These are phyloP conservation scores for Colletotrichum truncatum DNA, from an alignment of 2,329 filamentous ascomycete species.

Conservation along the genomic window DNA sequence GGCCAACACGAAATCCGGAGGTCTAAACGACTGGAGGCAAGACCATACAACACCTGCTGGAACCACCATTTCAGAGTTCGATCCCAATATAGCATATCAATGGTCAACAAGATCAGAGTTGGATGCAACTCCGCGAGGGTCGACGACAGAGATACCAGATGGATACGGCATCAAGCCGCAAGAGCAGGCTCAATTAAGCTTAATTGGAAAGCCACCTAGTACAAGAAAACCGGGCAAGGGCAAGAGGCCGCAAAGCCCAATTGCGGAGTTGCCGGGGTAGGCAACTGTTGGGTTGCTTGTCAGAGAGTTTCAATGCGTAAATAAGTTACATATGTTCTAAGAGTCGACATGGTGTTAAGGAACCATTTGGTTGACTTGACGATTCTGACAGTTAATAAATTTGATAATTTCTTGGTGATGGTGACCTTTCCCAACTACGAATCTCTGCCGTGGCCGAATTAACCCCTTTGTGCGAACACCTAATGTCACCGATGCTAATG, in stretches of 20 bases:
- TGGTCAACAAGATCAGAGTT: conserved; percentile 36
- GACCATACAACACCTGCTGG: neutral
- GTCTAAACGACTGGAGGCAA: neutral
- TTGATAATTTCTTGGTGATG: no score
- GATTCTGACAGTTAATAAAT: no score
- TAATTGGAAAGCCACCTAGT: neutral
- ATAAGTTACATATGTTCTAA: no score
- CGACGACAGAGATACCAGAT: neutral
- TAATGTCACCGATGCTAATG: no score
- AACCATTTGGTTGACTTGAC: no score
- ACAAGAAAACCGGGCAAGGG: neutral
- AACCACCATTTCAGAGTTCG: conserved; percentile 31
- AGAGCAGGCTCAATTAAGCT: neutral
- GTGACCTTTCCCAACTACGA: no score
- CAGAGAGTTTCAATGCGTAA: neutral
- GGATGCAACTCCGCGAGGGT: neutral
- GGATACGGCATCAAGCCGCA: neutral
- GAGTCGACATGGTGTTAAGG: no score
- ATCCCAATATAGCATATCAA: conserved; percentile 29
- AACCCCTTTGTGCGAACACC: no score
- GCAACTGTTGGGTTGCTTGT: neutral
- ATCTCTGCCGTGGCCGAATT: no score
- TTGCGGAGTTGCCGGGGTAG: conserved; percentile 33
- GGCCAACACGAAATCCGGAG: conserved; percentile 1
- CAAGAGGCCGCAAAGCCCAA: neutral